phyloP scores from a whole-genome alignment of 805 yeast genomes.

The Yarrowia sp. region DNA sequence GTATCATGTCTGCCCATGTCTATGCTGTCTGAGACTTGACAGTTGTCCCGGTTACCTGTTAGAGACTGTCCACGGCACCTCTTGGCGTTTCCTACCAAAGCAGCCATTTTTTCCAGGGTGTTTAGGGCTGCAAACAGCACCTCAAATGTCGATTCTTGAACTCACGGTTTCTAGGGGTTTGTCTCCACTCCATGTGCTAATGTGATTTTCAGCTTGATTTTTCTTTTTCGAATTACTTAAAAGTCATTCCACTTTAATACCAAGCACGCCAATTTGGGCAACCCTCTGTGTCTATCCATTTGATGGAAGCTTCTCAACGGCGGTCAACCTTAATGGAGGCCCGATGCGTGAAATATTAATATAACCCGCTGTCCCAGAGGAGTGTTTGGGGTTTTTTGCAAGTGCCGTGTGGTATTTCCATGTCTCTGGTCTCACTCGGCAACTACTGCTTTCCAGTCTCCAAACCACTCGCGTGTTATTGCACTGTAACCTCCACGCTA shows the following conservation, averaged over 20 bases:
- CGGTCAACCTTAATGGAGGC: neutral
- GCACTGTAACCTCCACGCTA: too few species aligned
- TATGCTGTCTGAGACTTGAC: neutral
- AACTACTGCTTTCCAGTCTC: too few species aligned
- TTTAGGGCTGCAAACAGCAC: too few species aligned
- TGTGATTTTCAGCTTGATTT: neutral
- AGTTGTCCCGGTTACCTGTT: slow-evolving; percentile 4
- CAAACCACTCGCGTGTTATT: too few species aligned
- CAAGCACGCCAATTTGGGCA: neutral
- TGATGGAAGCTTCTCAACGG: slow-evolving; percentile 11
- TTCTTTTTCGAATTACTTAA: neutral
- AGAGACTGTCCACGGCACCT: neutral
- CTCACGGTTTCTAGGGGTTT: too few species aligned
- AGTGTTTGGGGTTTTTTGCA: too few species aligned
- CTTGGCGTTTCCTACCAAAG: too few species aligned
- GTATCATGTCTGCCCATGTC: neutral
- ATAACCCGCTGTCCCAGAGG: too few species aligned
- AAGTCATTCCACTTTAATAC: slow-evolving; percentile 11
- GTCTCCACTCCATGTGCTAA: neutral
- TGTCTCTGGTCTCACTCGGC: too few species aligned
- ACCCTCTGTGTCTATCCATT: neutral
- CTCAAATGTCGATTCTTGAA: too few species aligned
- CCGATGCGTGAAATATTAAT: too few species aligned
- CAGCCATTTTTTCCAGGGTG: too few species aligned
- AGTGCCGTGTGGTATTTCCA: neutral